These are phyloP conservation scores for Chrysanthemum lavandulifolium DNA, from an alignment of 129 eudicot genomes.

Conservation along the genomic window DNA sequence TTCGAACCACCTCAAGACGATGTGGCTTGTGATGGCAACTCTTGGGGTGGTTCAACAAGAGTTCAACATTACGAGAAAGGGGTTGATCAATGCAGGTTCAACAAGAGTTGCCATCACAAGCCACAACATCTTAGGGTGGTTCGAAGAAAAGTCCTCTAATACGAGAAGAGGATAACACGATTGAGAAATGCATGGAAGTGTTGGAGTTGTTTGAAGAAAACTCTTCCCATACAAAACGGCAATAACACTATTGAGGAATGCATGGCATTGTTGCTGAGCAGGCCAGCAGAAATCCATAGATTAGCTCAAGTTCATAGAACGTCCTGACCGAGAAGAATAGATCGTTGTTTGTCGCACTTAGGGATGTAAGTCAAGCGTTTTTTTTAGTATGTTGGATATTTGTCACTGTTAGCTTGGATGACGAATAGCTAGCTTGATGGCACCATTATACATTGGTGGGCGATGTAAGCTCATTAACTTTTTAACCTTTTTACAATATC, in stretches of 20 bases:
- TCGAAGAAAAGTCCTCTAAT: background rate
- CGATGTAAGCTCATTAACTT: background rate
- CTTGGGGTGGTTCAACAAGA: too few species aligned
- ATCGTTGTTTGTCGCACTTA: too few species aligned
- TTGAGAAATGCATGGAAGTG: background rate
- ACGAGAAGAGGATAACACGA: too few species aligned
- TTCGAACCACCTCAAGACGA: too few species aligned
- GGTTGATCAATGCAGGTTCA: background rate
- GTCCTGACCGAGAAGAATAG: too few species aligned
- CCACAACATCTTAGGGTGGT: background rate
- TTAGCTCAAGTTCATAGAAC: background rate
- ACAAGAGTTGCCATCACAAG: background rate
- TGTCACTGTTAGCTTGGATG: background rate
- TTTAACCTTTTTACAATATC: background rate
- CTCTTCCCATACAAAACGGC: too few species aligned
- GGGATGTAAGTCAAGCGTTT: background rate
- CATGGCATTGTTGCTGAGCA: background rate
- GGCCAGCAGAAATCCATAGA: background rate
- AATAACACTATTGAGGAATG: too few species aligned
- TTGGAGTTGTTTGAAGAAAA: background rate
- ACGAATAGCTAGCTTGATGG: background rate
- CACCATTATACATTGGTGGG: background rate
- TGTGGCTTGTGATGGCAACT: too few species aligned
- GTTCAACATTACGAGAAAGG: too few species aligned
- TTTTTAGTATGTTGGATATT: background rate